Base-by-base conservation (phyloP, 495 filamentous ascomycete genomes). In the Thermothielavioides terrestris region DNA sequence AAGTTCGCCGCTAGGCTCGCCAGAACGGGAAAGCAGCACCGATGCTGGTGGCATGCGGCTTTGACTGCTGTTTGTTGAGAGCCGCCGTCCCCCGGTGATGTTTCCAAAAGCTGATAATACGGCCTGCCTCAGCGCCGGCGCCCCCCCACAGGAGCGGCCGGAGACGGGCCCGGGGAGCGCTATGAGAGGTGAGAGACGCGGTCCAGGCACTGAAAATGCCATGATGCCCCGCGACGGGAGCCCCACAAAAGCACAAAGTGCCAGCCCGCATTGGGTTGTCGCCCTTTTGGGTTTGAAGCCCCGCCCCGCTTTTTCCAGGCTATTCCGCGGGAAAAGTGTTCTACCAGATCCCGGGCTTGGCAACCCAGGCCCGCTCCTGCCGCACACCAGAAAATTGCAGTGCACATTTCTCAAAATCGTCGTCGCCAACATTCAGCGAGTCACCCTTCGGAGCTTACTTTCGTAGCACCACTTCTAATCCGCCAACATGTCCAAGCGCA, bases 401-500 rank as follows among this genome's bases (percentile, higher is more conserved):
- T 54, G 53, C 53, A 60, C 55, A 53, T 61, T 61, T 53, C 50
- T 61, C 60, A 61, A 65, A 63, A 61, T 52, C 55, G 56, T 37
- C 42, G 50, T 42, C 58, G 53, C 58, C 54, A 51, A 59, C 44
- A 41, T 40, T 49, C 44, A 53, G 38, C 54, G 54, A 55, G 27
- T 47, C 40, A 41, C 41, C 49, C 31, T 51, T 50, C 51, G 52
- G 53, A 62, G 54, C 55, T 55, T 45, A 50, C 43, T 41, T 39
- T 27, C 41, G n/a, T n/a, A 47, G 31, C 54, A 62, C 47, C 45
- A n/a, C 54, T 42, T 39, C 34, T 44, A 62, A 57, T 56, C 66
- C 69, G 70, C 68, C 79, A 88, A 83, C 70, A 95, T 95, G 89
- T 91, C 89, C 65, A 94, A 94, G 78, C 82, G 89, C 76, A 95